These are phyloP conservation scores for Marasmius tenuissimus DNA, from an alignment of 1,284 basidiomycete genomes.

Conservation along the genomic window DNA sequence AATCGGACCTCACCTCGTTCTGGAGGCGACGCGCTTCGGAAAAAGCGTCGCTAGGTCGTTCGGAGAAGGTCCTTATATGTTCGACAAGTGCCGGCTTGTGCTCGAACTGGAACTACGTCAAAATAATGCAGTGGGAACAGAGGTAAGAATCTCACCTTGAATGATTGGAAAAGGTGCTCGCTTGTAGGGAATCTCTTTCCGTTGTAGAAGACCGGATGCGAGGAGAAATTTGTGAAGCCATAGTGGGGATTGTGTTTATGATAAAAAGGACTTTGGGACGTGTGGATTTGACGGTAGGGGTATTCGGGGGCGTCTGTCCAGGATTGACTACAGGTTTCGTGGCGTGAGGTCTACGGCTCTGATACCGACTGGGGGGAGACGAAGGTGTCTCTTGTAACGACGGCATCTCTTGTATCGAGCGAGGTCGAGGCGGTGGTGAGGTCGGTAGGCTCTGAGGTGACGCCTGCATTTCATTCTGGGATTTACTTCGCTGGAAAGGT, in stretches of 20 bases:
- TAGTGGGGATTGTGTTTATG: conserved; percentile 61
- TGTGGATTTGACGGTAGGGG: not conserved
- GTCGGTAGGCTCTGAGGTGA: not conserved
- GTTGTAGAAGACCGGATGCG: conserved; percentile 54
- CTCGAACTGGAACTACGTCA: conserved; percentile 46
- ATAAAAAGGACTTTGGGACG: conserved; percentile 45
- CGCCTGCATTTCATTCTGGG: not conserved
- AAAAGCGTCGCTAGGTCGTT: conserved; percentile 60
- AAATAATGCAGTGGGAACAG: conserved; percentile 4
- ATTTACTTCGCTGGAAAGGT: conserved; percentile 1
- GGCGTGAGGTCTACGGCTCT: not conserved
- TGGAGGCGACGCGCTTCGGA: conserved; percentile 66
- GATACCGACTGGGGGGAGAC: conserved; percentile 1
- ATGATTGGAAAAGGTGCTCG: conserved; percentile 68
- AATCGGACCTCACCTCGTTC: conserved; percentile 56
- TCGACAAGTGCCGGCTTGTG: conserved; percentile 60
- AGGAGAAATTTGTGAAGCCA: conserved; percentile 70
- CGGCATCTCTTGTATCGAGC: conserved; percentile 1
- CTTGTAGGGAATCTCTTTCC: conserved; percentile 64
- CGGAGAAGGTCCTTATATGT: conserved; percentile 60
- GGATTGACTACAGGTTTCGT: not conserved
- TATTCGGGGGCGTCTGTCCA: not conserved
- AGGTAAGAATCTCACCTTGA: conserved; percentile 45
- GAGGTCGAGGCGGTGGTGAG: not conserved
- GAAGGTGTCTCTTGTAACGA: not conserved